phyloP scores from a whole-genome alignment of 768 basidiomycete species.

The Russula virescens region DNA sequence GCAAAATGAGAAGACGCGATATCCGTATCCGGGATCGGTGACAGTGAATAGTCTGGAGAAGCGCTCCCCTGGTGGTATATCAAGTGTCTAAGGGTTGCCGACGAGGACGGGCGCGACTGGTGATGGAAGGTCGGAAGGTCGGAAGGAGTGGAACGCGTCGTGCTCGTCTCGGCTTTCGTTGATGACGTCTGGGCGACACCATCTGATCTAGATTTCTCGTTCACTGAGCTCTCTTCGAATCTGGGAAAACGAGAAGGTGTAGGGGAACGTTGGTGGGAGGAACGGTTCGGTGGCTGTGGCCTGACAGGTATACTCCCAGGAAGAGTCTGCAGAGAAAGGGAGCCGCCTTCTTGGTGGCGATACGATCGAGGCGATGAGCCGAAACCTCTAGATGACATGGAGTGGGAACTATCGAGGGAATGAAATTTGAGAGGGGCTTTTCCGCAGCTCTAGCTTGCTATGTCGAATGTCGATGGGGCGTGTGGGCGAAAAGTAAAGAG shows the following conservation, averaged over 20 bases:
- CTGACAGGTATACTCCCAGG: conserved; percentile 14
- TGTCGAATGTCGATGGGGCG: neutral
- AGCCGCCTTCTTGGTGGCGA: conserved; percentile 2
- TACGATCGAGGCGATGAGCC: conserved; percentile 4
- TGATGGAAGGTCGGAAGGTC: conserved; percentile 4
- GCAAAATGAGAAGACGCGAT: conserved; percentile 17
- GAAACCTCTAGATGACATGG: conserved; percentile 1
- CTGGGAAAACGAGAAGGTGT: conserved; percentile 9
- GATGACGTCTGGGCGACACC: neutral
- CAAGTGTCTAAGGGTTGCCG: conserved; percentile 13
- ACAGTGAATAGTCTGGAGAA: neutral
- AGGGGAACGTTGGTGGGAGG: conserved; percentile 7
- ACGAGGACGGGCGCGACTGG: conserved; percentile 8
- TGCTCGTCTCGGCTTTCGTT: conserved; percentile 4
- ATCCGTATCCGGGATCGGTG: conserved; percentile 6
- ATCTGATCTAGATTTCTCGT: conserved; percentile 14
- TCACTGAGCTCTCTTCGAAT: conserved; percentile 8
- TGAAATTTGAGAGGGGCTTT: too few relatives aligned
- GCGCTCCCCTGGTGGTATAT: conserved; percentile 1
- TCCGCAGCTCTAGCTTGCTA: neutral
- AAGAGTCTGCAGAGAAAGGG: conserved; percentile 1
- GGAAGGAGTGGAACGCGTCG: neutral
- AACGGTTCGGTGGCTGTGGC: neutral
- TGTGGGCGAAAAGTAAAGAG: conserved; percentile 3
- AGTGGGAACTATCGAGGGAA: neutral